A percentile compares a stretch with the other conserved stretches of the same genome.
phyloP scores from a whole-genome alignment of 176 grass and related monocot genomes.

The Cenchrus americanus region DNA sequence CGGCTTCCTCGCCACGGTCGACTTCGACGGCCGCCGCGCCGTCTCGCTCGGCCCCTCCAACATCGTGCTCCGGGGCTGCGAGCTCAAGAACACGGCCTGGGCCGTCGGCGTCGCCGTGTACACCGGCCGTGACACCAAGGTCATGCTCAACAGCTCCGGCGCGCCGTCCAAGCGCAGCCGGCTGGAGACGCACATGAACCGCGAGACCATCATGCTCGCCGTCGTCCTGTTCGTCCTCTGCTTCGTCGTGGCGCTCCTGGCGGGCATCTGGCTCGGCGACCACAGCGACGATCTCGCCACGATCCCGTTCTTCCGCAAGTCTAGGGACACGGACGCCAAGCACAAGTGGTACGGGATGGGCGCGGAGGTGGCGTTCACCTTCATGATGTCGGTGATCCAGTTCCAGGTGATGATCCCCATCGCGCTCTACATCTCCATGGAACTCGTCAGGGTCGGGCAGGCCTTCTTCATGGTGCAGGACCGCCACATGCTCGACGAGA shows the following conservation, averaged over 20 bases:
- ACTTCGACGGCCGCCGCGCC: slow-evolving; percentile 55
- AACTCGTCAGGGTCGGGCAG: slow-evolving; percentile 77
- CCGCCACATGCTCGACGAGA: slow-evolving; percentile 61
- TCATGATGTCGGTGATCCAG: slow-evolving; percentile 77
- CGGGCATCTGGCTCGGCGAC: slow-evolving; percentile 70
- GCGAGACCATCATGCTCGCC: slow-evolving; percentile 70
- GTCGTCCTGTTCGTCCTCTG: slow-evolving; percentile 53
- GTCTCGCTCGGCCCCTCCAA: slow-evolving; percentile 80
- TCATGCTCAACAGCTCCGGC: slow-evolving; percentile 91
- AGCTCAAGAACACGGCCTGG: slow-evolving; percentile 93
- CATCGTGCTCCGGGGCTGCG: slow-evolving; percentile 85
- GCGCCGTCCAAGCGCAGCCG: slow-evolving; percentile 94
- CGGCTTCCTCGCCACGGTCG: slow-evolving; percentile 79
- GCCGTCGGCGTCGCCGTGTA: slow-evolving; percentile 77
- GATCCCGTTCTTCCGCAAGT: slow-evolving; percentile 73
- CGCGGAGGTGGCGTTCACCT: slow-evolving; percentile 69
- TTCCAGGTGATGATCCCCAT: slow-evolving; percentile 97
- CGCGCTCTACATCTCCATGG: slow-evolving; percentile 93
- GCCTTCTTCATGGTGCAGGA: slow-evolving; percentile 98
- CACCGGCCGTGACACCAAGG: slow-evolving; percentile 90
- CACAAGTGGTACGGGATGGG: slow-evolving; percentile 83
- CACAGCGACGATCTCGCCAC: slow-evolving; percentile 52
- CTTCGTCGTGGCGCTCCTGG: slow-evolving; percentile 54
- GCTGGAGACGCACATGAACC: slow-evolving; percentile 78
- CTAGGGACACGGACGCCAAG: background rate